Base-by-base conservation (phyloP, 441 rosid species). In the Croton laevigatus region DNA sequence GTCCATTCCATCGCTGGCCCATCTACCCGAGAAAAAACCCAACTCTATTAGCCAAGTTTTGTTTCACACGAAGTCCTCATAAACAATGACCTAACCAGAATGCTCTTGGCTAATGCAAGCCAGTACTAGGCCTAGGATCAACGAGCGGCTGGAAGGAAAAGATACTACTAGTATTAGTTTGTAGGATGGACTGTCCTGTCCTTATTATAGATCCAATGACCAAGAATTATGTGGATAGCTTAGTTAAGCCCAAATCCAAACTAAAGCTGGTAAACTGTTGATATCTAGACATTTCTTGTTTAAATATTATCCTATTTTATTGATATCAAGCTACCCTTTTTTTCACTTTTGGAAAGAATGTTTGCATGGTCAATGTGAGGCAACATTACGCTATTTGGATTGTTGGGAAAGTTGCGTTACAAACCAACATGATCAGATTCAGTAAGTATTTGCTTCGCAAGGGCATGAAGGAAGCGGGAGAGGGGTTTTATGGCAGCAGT, bases 401-500 rank as follows among this genome's bases (percentile, higher is more conserved):
- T 5, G 3, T 8, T 17, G 46, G 17, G 1, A 32, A 55, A 65
- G 40, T 48, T 63, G 12, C 20, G 40, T 64, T 64, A 78, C 51
- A 61, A 57, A 59, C 62, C 67, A 59, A 68, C 20, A 19, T 65
- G 61, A 63, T 46, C 69, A 74, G 77, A 46, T 64, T 79, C 82
- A 17, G 59, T 62, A 34, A 76, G 58, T 73, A 82, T 74, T 70
- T 84, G 86, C 79, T 72, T 86, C 3, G 88, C 88, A 61, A 87
- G 66, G 59, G 68, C 73, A 42, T 54, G 60, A n/a, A 90, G 90
- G 68, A 87, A 90, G 8, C 78, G 79, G 51, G 65, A 65, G 48
- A 87, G 86, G 72, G 94, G 83, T 76, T 87, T 85, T 68, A 78
- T 81, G 36, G 92, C 89, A 3, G 65, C 59, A 73, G n/a, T 10